Conservation (phyloP, 257 asterid species). For the Solanum rostratum region DNA sequence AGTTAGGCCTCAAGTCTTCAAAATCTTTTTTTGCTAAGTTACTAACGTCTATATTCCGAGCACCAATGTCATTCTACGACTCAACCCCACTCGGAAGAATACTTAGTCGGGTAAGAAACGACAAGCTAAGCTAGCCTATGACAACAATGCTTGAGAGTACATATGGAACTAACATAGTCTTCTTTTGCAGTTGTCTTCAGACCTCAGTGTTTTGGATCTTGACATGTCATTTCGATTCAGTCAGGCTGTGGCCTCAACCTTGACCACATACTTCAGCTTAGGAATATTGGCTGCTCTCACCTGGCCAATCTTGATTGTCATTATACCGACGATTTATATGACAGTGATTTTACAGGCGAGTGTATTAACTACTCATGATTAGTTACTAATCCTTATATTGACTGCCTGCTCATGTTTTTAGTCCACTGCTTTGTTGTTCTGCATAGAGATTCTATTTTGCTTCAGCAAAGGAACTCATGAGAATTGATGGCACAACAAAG, state of each 20-base stretch:
- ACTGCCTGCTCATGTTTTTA: not conserved
- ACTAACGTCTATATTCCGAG: constrained; percentile 29
- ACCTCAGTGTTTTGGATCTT: constrained; percentile 23
- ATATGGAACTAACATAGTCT: not conserved
- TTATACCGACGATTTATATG: constrained; percentile 10
- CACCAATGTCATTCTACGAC: constrained; percentile 42
- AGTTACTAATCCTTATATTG: not conserved
- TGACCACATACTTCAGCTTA: constrained; percentile 19
- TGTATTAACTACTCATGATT: not conserved
- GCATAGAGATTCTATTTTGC: constrained; percentile 21
- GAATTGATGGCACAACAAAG: constrained; percentile 26
- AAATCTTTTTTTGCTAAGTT: constrained; percentile 20
- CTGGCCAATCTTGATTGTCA: constrained; percentile 20
- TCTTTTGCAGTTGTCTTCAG: constrained; percentile 21
- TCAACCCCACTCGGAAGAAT: constrained; percentile 50
- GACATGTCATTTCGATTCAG: constrained; percentile 19
- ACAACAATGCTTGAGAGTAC: not conserved
- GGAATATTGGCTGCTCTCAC: constrained; percentile 22
- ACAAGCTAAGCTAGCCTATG: not conserved
- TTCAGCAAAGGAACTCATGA: constrained; percentile 23
- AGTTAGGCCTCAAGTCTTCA: constrained; percentile 29
- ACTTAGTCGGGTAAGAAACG: constrained; percentile 30
- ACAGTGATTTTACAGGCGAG: constrained; percentile 18
- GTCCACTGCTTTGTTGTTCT: not conserved
- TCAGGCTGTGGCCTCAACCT: constrained; percentile 5